Base-by-base conservation (phyloP, 331 rosid genomes). In the Acacia pycnantha region DNA sequence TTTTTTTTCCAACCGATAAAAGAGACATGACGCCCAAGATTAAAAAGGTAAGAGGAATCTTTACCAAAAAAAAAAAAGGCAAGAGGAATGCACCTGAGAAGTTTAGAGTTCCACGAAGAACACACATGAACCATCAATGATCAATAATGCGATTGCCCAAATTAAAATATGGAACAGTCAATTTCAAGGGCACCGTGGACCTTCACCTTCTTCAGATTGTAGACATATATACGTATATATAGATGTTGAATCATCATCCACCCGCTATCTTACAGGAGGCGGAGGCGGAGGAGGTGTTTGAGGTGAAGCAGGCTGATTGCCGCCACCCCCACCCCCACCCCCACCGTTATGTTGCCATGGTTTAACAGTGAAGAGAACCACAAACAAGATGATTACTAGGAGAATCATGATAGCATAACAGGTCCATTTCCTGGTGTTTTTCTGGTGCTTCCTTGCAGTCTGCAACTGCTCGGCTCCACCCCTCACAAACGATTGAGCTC, bases 341-440 rank as follows among this genome's bases (percentile, higher is more conserved):
- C 81, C 37, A 21, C 77, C 47, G 14, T 40, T 78, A 22, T 62
- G 2, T 27, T 88, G 0, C 90, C 90, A 89, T 2, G 92, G 92
- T 71, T 0, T 58, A 81, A 86, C 83, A 26, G 81, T 83, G 80
- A 40, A 22, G 43, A 95, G 94, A 19, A 93, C 92, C 69, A 93
- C 87, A 27, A 93, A 4, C 86, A 95, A 50, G 84, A 83, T 50
- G 73, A 93, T 88, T 47, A 93, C 66, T 18, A 95, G 84, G 77
- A 92, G 53, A 33, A 93, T 86, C 44, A 91, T 85, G 67, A 92
- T 90, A 12, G 82, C 84, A 76, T 21, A 89, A 68, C 97, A 89
- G 40, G 95, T 87, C 97, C 98, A 95, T 84, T 93, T 95, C 26
- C 99, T 86, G 47, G 94, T 93, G 83, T 90, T 95, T 74, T 86